Evolutionary conservation across 202 grass and related monocot species (phyloP).

Genomic region (Setaria viridis): DNA sequence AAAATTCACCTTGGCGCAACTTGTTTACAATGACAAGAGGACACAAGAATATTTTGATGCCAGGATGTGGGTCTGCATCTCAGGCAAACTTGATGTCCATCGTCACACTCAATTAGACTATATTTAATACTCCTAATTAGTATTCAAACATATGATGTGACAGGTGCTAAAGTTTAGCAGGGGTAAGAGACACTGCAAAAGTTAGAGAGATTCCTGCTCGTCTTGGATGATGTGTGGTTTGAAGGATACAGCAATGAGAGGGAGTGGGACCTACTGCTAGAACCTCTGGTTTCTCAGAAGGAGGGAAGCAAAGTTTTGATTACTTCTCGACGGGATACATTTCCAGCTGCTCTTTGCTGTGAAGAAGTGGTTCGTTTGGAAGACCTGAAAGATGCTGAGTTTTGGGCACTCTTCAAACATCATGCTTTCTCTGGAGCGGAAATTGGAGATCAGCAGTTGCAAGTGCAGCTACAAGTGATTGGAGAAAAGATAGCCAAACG

Average conservation of each 20-base stretch:
- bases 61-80: slow-evolving; percentile 50
- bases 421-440: slow-evolving; percentile 42
- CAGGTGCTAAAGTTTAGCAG: no score
- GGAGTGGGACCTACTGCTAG: slow-evolving; percentile 42
- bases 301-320: slow-evolving; percentile 44
- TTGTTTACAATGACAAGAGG: slow-evolving; percentile 33
- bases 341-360: slow-evolving; percentile 36
- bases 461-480: slow-evolving; percentile 32
- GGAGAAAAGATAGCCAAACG: slow-evolving; percentile 17
- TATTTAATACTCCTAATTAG: no score
- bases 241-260: slow-evolving; percentile 3
- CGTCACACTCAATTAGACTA: neutral
- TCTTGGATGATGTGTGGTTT: slow-evolving; percentile 66
- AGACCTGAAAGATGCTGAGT: slow-evolving; percentile 18
- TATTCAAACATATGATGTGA: no score
- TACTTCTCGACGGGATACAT: slow-evolving; percentile 30
- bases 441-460: neutral
- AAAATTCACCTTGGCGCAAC: slow-evolving; percentile 51
- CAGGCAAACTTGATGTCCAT: slow-evolving; percentile 37
- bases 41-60: slow-evolving; percentile 26
- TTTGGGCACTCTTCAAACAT: slow-evolving; percentile 42
- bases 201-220: slow-evolving; percentile 42
- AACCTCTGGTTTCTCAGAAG: slow-evolving; percentile 28
- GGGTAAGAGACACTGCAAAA: neutral
- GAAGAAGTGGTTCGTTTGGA: slow-evolving; percentile 30